Percentiles rank a stretch among this genome's conserved stretches.
phyloP scores from a whole-genome alignment of 805 yeast genomes.

The Kodamaea lidongshanica region DNA sequence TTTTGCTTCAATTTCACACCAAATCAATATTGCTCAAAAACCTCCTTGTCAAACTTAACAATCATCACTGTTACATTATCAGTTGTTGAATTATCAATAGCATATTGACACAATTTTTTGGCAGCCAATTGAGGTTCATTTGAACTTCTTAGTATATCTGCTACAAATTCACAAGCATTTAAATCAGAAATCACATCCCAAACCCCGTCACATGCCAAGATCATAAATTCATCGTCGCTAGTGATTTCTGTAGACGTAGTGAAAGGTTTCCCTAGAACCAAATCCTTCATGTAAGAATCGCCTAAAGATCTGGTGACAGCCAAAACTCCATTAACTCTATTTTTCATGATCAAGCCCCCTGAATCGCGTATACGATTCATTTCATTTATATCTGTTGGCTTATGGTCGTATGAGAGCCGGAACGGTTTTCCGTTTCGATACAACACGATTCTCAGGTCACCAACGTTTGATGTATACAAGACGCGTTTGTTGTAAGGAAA shows the following conservation, averaged over 20 bases:
- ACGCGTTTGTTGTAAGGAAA: slow-evolving; percentile 52
- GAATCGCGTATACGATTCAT: slow-evolving; percentile 63
- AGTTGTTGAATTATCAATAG: slow-evolving; percentile 72
- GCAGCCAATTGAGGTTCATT: slow-evolving; percentile 61
- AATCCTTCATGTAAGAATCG: slow-evolving; percentile 83
- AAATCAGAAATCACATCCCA: slow-evolving; percentile 93
- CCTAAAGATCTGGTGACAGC: slow-evolving; percentile 94
- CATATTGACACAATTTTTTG: slow-evolving; percentile 58
- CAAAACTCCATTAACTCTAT: slow-evolving; percentile 90
- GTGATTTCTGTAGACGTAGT: slow-evolving; percentile 80
- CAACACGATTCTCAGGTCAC: slow-evolving; percentile 82
- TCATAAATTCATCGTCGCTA: slow-evolving; percentile 65
- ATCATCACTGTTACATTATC: slow-evolving; percentile 95
- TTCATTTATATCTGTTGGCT: slow-evolving; percentile 78
- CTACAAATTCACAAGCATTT: slow-evolving; percentile 70
- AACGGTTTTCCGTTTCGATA: slow-evolving; percentile 69
- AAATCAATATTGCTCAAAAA: no score
- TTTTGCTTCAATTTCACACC: no score
- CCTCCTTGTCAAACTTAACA: slow-evolving; percentile 46
- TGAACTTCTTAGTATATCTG: slow-evolving; percentile 33
- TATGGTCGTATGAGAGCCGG: slow-evolving; percentile 87
- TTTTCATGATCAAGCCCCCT: slow-evolving; percentile 86
- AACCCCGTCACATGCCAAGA: slow-evolving; percentile 91
- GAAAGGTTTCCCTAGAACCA: slow-evolving; percentile 86
- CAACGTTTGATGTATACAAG: slow-evolving; percentile 91